Percentiles rank a stretch among this genome's conserved stretches.
phyloP scores from a whole-genome alignment of 169 alveolate species.

The Plasmodium billcollinsi region DNA sequence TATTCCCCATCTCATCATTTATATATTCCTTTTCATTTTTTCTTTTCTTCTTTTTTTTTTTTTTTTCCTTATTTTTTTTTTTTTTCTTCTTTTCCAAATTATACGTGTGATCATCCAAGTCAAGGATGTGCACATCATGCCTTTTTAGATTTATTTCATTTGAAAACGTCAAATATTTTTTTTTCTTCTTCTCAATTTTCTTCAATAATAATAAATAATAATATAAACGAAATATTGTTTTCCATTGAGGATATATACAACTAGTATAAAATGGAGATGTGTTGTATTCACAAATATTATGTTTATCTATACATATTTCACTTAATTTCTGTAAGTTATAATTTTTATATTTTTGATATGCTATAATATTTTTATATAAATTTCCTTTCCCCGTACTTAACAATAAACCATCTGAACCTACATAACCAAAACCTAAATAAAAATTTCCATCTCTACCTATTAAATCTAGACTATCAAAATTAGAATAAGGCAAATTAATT shows the following conservation, averaged over 20 bases:
- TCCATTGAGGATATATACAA: conserved; percentile 72
- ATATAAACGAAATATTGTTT: conserved; percentile 40
- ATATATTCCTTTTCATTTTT: neutral
- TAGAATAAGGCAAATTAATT: conserved; percentile 79
- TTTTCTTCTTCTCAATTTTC: conserved; percentile 55
- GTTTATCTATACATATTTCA: conserved; percentile 73
- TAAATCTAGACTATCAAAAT: conserved; percentile 86
- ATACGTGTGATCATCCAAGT: neutral
- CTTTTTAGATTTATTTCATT: no score
- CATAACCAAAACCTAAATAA: conserved; percentile 88
- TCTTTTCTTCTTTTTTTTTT: neutral
- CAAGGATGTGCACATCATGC: neutral
- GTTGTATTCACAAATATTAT: conserved; percentile 52
- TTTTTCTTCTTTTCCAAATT: conserved; percentile 8
- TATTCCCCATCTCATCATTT: neutral
- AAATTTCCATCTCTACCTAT: conserved; percentile 91
- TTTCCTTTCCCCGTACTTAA: conserved; percentile 87
- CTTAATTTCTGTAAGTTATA: conserved; percentile 58
- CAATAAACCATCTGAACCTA: conserved; percentile 80
- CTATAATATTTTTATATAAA: conserved; percentile 81
- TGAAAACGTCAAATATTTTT: neutral
- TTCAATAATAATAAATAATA: conserved; percentile 29
- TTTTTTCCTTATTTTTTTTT: conserved; percentile 4
- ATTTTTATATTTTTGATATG: conserved; percentile 48
- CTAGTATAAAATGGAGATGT: conserved; percentile 62